Conservation (phyloP, 768 basidiomycete species). For the Lactifluus pinguis region DNA sequence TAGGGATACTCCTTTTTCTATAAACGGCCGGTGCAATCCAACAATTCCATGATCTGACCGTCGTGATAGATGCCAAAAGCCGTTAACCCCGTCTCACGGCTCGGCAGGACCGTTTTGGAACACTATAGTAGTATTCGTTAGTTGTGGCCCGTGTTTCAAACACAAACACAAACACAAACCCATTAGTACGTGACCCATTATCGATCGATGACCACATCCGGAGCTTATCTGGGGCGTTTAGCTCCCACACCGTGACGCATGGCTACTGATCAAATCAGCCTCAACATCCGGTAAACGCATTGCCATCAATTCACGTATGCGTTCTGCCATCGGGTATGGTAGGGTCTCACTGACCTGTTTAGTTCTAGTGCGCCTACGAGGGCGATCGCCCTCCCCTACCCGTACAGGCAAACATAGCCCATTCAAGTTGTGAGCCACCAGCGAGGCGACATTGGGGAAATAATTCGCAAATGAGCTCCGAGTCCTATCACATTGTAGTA, state of each 20-base stretch:
- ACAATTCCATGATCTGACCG: neutral
- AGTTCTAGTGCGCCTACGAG: conserved; percentile 2
- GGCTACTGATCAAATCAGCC: conserved; percentile 12
- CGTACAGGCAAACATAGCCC: neutral
- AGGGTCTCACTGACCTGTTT: neutral
- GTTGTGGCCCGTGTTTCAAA: neutral
- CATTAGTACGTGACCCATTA: neutral
- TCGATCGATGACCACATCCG: conserved; percentile 8
- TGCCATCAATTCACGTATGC: neutral
- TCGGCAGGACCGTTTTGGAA: neutral
- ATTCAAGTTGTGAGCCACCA: conserved; percentile 6
- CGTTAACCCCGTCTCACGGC: conserved; percentile 3
- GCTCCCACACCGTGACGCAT: neutral
- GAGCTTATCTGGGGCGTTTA: neutral
- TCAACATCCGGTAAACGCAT: conserved; percentile 8
- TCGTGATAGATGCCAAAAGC: conserved; percentile 1
- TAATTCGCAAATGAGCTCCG: neutral
- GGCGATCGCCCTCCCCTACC: conserved; percentile 3
- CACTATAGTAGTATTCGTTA: neutral
- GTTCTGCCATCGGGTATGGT: neutral
- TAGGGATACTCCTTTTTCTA: neutral
- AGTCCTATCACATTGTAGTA: neutral
- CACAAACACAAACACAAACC: neutral
- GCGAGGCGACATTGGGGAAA: conserved; percentile 5
- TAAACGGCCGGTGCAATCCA: neutral